Percentiles rank a stretch among this genome's conserved stretches.
Conservation (phyloP, 257 asterid genomes). For the Fraxinus excelsior region DNA sequence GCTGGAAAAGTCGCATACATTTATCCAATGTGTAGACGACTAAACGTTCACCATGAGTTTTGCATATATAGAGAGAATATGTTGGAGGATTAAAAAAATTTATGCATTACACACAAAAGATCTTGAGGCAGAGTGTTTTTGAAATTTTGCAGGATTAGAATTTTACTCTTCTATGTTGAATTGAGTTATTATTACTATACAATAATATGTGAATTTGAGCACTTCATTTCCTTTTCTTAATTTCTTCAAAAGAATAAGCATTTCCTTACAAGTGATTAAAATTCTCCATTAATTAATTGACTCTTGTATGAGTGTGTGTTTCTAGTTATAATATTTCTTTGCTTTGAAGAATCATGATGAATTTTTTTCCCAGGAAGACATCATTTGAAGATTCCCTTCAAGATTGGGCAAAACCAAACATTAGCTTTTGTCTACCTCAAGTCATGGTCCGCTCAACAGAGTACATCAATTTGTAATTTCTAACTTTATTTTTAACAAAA, state of each 20-base stretch:
- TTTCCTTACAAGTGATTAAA: neutral
- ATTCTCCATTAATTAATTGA: neutral
- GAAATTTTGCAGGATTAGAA: constrained; percentile 50
- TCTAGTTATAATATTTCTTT: constrained; percentile 23
- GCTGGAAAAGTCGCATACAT: constrained; percentile 39
- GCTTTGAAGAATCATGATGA: constrained; percentile 34
- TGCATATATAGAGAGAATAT: constrained; percentile 22
- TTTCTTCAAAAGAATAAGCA: neutral
- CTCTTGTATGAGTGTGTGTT: neutral
- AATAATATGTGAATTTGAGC: constrained; percentile 6
- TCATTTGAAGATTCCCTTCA: constrained; percentile 34
- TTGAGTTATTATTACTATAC: neutral
- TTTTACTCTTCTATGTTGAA: constrained; percentile 2
- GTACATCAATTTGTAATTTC: neutral
- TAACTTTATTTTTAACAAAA: too few species aligned
- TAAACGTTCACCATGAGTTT: constrained; percentile 25
- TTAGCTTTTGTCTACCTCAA: constrained; percentile 43
- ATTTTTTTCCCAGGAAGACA: constrained; percentile 14
- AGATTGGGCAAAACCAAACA: constrained; percentile 48
- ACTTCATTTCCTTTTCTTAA: neutral
- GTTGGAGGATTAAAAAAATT: constrained; percentile 20
- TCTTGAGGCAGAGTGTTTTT: constrained; percentile 36
- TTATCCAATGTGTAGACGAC: constrained; percentile 32
- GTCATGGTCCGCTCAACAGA: constrained; percentile 26
- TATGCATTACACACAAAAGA: constrained; percentile 20